Evolutionary conservation across 2,329 filamentous ascomycete genomes (phyloP).

Genomic region (Tympanopsis confertula): DNA sequence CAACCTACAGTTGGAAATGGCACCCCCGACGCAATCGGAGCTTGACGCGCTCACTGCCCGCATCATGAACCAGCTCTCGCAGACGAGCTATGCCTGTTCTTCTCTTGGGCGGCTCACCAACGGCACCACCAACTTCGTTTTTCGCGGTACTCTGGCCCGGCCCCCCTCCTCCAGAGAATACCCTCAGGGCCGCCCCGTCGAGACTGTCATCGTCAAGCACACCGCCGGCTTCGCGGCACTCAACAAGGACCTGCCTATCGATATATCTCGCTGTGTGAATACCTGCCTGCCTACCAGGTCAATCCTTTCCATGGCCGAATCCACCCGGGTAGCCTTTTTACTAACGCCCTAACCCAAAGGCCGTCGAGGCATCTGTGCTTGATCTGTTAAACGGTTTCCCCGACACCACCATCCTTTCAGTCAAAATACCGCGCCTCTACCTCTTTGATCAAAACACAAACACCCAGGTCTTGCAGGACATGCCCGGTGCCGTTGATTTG

Average conservation of each 20-base stretch:
- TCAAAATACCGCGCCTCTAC: slow-evolving; percentile 19
- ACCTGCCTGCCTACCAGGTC: not conserved
- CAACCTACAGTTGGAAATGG: slow-evolving; percentile 2
- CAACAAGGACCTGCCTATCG: slow-evolving; percentile 21
- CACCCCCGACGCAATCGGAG: slow-evolving; percentile 1
- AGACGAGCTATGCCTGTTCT: slow-evolving; percentile 20
- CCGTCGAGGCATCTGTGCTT: slow-evolving; percentile 18
- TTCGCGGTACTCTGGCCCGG: slow-evolving; percentile 18
- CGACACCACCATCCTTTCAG: slow-evolving; percentile 6
- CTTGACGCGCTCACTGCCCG: slow-evolving; percentile 2
- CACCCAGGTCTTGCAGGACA: slow-evolving; percentile 23
- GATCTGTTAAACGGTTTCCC: slow-evolving; percentile 10
- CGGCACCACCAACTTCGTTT: slow-evolving; percentile 28
- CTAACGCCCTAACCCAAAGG: slow-evolving; percentile 3
- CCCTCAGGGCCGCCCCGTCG: slow-evolving; percentile 5
- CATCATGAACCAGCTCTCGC: slow-evolving; percentile 7
- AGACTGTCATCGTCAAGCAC: slow-evolving; percentile 25
- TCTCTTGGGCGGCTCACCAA: slow-evolving; percentile 19
- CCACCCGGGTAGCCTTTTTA: not conserved
- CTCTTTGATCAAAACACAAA: slow-evolving; percentile 16
- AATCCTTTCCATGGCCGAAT: not conserved
- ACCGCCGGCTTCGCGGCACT: slow-evolving; percentile 17
- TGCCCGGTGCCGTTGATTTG: slow-evolving; percentile 17
- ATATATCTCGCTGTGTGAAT: slow-evolving; percentile 19
- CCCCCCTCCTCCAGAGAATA: no score